A percentile compares a stretch with the other conserved stretches of the same genome.
Conservation (phyloP, 805 yeast genomes). For the Saturnispora diversa region DNA sequence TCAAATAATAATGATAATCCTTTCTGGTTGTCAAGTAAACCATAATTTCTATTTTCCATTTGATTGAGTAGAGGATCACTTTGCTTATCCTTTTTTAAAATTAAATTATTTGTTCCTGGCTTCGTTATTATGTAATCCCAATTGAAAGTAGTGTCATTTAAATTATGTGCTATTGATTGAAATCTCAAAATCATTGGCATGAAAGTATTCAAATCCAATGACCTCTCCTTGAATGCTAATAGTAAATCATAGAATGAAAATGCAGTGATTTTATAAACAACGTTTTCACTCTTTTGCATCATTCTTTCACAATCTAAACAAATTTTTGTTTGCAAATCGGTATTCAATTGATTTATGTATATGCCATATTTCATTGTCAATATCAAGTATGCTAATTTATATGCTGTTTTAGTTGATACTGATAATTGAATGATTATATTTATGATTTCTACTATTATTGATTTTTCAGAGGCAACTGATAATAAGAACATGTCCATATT, state of each 20-base stretch:
- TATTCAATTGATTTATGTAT: conserved; percentile 3
- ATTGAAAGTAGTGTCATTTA: neutral
- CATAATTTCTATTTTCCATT: neutral
- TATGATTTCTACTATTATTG: conserved; percentile 1
- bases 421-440: conserved; percentile 12
- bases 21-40: neutral
- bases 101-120: conserved; percentile 7
- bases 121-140: neutral
- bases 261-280: conserved; percentile 15
- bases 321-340: conserved; percentile 7
- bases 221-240: neutral
- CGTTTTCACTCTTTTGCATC: conserved; percentile 5
- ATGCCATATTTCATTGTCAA: conserved; percentile 13
- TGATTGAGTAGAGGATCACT: neutral
- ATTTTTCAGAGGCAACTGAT: neutral
- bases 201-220: neutral
- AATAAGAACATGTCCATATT: neutral
- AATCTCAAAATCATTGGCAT: neutral
- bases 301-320: conserved; percentile 13
- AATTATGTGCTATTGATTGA: neutral
- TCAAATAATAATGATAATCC: neutral
- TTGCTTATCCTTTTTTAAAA: neutral
- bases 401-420: conserved; percentile 14
- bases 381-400: conserved; percentile 13
- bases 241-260: neutral